These are phyloP conservation scores for Phialophora verrucosa DNA, from an alignment of 2,329 filamentous ascomycete genomes.

Conservation along the genomic window DNA sequence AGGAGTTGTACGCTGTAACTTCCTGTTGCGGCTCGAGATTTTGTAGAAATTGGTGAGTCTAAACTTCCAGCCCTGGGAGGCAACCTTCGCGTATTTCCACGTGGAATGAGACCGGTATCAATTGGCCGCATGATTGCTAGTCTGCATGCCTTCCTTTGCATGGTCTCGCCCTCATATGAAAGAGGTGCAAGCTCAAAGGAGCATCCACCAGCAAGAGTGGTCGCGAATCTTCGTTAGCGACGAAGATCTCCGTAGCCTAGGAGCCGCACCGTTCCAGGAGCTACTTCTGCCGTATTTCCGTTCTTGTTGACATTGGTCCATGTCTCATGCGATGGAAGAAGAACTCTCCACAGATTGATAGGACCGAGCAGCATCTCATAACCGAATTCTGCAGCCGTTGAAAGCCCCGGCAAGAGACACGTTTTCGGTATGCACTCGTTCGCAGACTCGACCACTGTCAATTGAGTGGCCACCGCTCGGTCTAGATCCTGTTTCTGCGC, in stretches of 20 bases:
- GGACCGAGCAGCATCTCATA: background rate
- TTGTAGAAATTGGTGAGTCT: background rate
- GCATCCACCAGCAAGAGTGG: background rate
- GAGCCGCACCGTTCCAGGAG: background rate
- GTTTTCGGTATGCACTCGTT: background rate
- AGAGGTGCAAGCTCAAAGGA: background rate
- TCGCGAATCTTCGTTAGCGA: background rate
- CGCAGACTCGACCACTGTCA: background rate
- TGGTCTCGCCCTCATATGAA: background rate
- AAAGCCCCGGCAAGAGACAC: background rate
- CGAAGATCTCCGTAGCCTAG: background rate
- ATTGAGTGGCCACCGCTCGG: background rate
- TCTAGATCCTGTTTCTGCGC: background rate
- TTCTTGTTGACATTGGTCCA: background rate
- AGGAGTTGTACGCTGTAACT: background rate
- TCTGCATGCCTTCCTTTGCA: background rate
- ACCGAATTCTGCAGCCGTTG: background rate
- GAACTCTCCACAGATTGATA: background rate
- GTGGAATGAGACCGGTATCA: background rate
- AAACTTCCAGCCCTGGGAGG: background rate
- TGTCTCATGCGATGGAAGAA: background rate
- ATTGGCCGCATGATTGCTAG: background rate
- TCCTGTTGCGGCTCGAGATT: background rate
- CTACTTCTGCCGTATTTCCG: background rate
- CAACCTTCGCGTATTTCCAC: background rate